Evolutionary conservation across 495 filamentous ascomycete species (phyloP).

Genomic region (Tricharina praecox): DNA sequence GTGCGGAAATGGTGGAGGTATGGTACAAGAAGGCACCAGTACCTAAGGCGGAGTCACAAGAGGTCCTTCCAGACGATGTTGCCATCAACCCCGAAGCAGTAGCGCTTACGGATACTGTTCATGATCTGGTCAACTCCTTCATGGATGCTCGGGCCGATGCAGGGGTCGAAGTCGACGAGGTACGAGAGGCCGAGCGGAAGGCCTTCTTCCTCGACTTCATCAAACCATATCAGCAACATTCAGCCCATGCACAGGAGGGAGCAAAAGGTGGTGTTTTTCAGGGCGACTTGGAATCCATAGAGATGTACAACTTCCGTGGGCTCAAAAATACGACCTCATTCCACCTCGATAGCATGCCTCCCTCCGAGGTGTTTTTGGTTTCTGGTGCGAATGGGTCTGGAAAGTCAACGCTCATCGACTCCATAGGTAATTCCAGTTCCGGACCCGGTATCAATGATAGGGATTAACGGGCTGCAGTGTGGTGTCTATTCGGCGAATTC

Average conservation of each 20-base stretch:
- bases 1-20: conserved; percentile 3
- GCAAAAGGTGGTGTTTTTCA: not conserved
- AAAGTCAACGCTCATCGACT: conserved; percentile 5
- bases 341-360: not conserved
- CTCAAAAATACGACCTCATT: not conserved
- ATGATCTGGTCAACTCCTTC: not conserved
- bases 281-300: not conserved
- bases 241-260: not conserved
- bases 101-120: not conserved
- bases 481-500: conserved; percentile 6
- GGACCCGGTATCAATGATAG: no score
- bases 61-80: not conserved
- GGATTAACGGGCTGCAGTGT: no score
- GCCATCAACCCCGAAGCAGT: not conserved
- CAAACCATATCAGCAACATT: not conserved
- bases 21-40: not conserved
- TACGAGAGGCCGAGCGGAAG: not conserved
- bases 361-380: conserved; percentile 1
- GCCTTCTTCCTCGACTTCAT: conserved; percentile 3
- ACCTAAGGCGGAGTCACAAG: not conserved
- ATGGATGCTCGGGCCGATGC: not conserved
- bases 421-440: not conserved
- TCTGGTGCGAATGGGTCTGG: conserved; percentile 4
- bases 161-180: not conserved
- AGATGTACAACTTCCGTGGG: conserved; percentile 6